These are phyloP conservation scores for Aphanomyces stellatus DNA, from an alignment of 352 stramenopile genomes.

Conservation along the genomic window DNA sequence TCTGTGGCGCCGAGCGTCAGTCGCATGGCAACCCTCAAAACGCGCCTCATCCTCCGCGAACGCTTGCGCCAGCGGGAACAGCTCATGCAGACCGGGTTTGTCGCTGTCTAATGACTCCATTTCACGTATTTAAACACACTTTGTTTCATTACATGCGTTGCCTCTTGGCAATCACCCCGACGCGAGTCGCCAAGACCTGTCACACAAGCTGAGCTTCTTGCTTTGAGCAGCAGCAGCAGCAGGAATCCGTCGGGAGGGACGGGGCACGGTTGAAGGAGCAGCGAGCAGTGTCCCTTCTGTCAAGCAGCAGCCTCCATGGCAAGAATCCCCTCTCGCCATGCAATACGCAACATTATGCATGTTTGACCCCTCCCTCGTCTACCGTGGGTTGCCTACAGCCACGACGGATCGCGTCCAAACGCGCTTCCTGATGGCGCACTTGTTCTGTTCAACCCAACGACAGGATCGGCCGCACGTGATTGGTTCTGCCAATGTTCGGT, in stretches of 20 bases:
- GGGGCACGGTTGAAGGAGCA: too few species aligned
- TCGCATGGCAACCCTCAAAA: slow-evolving; percentile 4
- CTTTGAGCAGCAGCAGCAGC: background rate
- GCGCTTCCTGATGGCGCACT: background rate
- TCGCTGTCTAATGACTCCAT: background rate
- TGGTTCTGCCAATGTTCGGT: background rate
- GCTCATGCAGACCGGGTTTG: too few species aligned
- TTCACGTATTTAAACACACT: background rate
- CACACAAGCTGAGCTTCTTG: too few species aligned
- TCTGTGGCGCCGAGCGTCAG: background rate
- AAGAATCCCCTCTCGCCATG: too few species aligned
- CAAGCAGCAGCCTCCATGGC: too few species aligned
- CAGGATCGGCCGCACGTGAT: background rate
- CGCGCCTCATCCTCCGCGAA: background rate
- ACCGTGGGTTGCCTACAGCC: too few species aligned
- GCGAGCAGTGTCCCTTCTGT: too few species aligned
- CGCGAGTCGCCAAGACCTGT: too few species aligned
- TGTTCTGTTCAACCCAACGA: slow-evolving; percentile 6
- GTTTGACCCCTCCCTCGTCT: too few species aligned
- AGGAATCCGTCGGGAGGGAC: too few species aligned
- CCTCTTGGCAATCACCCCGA: background rate
- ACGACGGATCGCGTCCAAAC: too few species aligned
- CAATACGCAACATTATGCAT: too few species aligned
- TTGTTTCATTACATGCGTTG: background rate
- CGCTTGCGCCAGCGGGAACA: background rate